These are phyloP conservation scores for Plectosphaerella plurivora DNA, from an alignment of 2,329 filamentous ascomycete species.

Conservation along the genomic window DNA sequence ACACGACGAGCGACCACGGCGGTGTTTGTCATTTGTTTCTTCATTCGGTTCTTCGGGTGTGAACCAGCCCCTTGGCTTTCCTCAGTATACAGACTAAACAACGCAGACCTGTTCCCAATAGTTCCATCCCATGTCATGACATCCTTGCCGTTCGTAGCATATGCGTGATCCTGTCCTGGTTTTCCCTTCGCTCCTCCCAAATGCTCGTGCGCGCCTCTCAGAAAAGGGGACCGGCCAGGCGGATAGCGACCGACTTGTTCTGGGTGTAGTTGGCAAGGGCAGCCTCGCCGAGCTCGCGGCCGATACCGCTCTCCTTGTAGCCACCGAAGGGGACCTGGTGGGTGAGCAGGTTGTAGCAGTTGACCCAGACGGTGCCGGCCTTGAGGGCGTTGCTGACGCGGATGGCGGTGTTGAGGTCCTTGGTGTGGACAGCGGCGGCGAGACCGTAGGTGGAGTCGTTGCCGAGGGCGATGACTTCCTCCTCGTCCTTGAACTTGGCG, in stretches of 20 bases:
- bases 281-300: conserved; percentile 68
- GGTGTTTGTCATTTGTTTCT: too few relatives aligned
- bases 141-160: background rate
- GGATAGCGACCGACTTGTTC: conserved; percentile 61
- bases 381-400: conserved; percentile 70
- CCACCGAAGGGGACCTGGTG: conserved; percentile 67
- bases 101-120: background rate
- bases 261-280: conserved; percentile 65
- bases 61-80: background rate
- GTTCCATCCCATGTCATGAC: background rate
- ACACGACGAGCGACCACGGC: too few relatives aligned
- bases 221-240: conserved; percentile 39
- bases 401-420: conserved; percentile 75
- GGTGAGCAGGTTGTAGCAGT: conserved; percentile 66
- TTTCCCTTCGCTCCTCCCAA: background rate
- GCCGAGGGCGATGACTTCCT: conserved; percentile 69
- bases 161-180: background rate
- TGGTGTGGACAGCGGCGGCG: conserved; percentile 79
- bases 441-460: conserved; percentile 80
- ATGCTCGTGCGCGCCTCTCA: conserved; percentile 15
- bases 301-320: conserved; percentile 74
- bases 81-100: background rate
- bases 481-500: conserved; percentile 80
- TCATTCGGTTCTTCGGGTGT: too few relatives aligned
- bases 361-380: conserved; percentile 64